A percentile compares a stretch with the other conserved stretches of the same genome.
Evolutionary conservation across 768 basidiomycete genomes (phyloP).

Genomic region (Calocera cornea): DNA sequence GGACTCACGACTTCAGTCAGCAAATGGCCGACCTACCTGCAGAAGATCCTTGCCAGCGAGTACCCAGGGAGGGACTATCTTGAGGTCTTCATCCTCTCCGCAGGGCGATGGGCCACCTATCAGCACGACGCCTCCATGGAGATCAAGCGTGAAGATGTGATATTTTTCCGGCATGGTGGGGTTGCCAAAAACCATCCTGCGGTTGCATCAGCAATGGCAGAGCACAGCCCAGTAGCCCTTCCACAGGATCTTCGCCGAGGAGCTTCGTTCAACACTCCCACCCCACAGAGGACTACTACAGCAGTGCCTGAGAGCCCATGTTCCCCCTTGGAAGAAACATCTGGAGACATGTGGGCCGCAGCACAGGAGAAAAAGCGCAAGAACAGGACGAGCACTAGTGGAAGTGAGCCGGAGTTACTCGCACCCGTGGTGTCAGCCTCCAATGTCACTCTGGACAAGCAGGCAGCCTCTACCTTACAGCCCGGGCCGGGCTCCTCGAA

Average conservation of each 20-base stretch:
- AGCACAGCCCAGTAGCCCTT: background rate
- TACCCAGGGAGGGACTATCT: background rate
- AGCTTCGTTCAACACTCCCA: background rate
- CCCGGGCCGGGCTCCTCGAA: background rate
- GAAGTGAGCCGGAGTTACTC: background rate
- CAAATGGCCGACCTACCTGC: background rate
- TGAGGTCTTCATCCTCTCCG: background rate
- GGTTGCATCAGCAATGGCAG: background rate
- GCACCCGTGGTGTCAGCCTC: background rate
- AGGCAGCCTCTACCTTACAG: background rate
- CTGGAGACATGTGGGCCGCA: background rate
- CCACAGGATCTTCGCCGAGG: background rate
- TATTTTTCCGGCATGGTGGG: background rate
- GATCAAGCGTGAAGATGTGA: background rate
- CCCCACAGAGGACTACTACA: background rate
- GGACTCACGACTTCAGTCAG: background rate
- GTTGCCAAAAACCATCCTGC: background rate
- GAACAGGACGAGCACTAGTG: background rate
- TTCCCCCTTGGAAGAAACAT: background rate
- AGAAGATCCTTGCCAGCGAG: background rate
- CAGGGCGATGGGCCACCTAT: background rate
- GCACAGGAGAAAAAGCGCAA: background rate
- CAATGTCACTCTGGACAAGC: too few relatives aligned
- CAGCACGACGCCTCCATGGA: background rate
- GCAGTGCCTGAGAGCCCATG: background rate